Percentiles rank a stretch among this genome's conserved stretches.
These are phyloP conservation scores for Paramecium primaurelia DNA, from an alignment of 73 alveolate species.

Conservation along the genomic window DNA sequence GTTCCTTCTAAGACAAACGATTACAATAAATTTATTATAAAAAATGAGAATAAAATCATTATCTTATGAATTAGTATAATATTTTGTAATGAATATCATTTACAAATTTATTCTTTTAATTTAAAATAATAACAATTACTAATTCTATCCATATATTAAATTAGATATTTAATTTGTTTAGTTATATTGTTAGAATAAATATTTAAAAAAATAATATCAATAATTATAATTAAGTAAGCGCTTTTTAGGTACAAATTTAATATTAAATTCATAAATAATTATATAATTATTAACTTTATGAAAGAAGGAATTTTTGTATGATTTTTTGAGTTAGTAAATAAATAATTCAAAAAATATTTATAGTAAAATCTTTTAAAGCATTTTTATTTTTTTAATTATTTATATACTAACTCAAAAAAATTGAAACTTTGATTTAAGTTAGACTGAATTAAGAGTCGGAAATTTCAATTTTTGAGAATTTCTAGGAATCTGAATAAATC, in stretches of 20 bases:
- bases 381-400: background rate
- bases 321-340: background rate
- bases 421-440: background rate
- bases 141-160: background rate
- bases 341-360: background rate
- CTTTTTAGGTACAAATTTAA: background rate
- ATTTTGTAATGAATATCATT: background rate
- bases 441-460: background rate
- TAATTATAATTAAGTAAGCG: background rate
- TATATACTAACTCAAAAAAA: background rate
- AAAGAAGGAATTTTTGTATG: background rate
- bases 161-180: background rate
- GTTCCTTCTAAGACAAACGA: constrained; percentile 57
- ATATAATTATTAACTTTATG: background rate
- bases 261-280: background rate
- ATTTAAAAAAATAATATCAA: background rate
- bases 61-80: constrained; percentile 30
- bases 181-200: background rate
- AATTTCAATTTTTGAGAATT: background rate
- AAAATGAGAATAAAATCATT: constrained; percentile 25
- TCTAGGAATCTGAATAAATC: background rate
- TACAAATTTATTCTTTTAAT: background rate
- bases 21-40: constrained; percentile 39
- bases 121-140: too few relatives aligned
- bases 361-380: background rate